Base-by-base conservation (phyloP, 163 green algal species). In the Volvox carteri region DNA sequence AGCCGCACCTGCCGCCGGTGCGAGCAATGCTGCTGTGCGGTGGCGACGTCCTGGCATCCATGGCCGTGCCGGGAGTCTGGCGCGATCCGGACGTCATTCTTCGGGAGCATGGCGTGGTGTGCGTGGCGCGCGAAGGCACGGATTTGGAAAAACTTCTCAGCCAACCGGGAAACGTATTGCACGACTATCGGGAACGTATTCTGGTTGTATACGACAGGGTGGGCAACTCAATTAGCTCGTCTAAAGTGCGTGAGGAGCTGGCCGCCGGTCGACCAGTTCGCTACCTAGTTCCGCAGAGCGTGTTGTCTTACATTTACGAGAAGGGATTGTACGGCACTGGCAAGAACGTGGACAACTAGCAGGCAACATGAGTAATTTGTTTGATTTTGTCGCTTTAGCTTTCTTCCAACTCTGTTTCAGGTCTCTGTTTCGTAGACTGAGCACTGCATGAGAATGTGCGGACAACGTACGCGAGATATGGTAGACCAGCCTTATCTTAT, bases 1-100 rank as follows among this genome's bases (percentile, higher is more conserved):
- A 21, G 52, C 77, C 16, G 50, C 50, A 41, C 9, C 44, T 25
- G 42, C 72, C 60, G 23, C 60, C n/a, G 11, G 11, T 72, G 65
- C 94, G 92, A 0, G 92, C 96, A 50, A 93, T 99, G 93, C 92
- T 99, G 78, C 92, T 99, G 42, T 99, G 97, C 72, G 97, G 97
- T 12, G 95, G 94, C 6, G 97, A 99, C 90, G 87, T 99, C 81
- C 78, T 99, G 58, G 93, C 96, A n/a, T 96, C 91, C 37, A 97
- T 99, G 84, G 88, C 87, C 2, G 70, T 90, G 62, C 96, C 97
- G 19, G 95, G 93, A 9, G 92, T 99, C 42, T 99, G 97, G 97
- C 70, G 85, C 18, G 87, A 96, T 23, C 90, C 94, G 25, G 91
- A 96, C 12, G 84, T 95, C 25, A 94, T 96, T 33, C 86, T 98